Percentiles rank a stretch among this genome's conserved stretches.
These are phyloP conservation scores for Luffa acutangula DNA, from an alignment of 306 rosid species.

Conservation along the genomic window DNA sequence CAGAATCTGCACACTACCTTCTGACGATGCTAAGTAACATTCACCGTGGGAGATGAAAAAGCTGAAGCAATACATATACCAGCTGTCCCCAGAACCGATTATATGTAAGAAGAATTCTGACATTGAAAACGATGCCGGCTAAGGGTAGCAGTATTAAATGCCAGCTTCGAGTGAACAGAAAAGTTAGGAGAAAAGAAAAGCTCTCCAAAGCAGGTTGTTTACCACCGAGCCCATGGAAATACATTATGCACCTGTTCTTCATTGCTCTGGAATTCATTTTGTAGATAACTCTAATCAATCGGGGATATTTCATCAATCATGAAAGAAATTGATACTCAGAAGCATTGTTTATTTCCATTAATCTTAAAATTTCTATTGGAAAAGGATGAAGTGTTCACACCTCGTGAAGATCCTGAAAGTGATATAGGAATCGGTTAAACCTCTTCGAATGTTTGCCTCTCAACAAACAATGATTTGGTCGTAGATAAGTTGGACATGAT, in stretches of 20 bases:
- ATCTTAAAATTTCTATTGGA: slow-evolving; percentile 11
- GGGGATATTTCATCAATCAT: slow-evolving; percentile 12
- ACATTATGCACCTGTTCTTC: slow-evolving; percentile 11
- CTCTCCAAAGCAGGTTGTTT: slow-evolving; percentile 16
- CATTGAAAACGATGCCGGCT: background rate
- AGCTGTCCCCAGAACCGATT: background rate
- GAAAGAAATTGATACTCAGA: slow-evolving; percentile 27
- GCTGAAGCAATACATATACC: background rate
- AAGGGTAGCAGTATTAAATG: background rate
- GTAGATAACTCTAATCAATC: slow-evolving; percentile 13
- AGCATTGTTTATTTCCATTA: slow-evolving; percentile 15
- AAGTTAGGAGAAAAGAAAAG: slow-evolving; percentile 9
- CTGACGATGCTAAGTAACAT: background rate
- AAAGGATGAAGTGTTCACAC: slow-evolving; percentile 16
- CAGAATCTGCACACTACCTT: background rate
- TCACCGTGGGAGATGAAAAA: background rate
- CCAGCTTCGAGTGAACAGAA: background rate
- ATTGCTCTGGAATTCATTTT: slow-evolving; percentile 14
- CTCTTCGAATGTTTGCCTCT: slow-evolving; percentile 26
- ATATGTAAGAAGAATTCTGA: background rate
- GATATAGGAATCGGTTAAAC: slow-evolving; percentile 20
- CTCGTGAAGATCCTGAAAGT: slow-evolving; percentile 17
- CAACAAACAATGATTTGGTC: slow-evolving; percentile 18
- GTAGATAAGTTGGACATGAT: slow-evolving; percentile 29
- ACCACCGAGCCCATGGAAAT: background rate